phyloP scores from a whole-genome alignment of 2,329 filamentous ascomycete genomes.

The Neonectria sp. region DNA sequence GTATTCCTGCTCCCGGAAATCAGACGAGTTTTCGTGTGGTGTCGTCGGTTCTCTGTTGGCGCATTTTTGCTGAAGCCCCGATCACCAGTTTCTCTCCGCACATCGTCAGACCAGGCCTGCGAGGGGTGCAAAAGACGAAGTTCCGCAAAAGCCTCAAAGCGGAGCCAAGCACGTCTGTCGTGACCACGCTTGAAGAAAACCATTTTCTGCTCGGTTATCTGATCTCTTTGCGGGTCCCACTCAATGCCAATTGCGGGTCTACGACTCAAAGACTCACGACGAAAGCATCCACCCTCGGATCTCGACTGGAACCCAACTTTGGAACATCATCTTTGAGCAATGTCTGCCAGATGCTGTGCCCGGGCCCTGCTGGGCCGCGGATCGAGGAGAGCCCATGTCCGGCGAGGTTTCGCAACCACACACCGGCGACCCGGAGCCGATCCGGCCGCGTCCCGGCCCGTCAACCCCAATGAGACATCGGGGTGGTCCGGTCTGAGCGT shows the following conservation, averaged over 20 bases:
- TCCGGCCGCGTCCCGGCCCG: slow-evolving; percentile 18
- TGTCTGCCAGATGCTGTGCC: slow-evolving; percentile 35
- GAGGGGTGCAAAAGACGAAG: slow-evolving; percentile 23
- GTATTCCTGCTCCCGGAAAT: neutral
- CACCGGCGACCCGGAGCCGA: slow-evolving; percentile 28
- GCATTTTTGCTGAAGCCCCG: slow-evolving; percentile 5
- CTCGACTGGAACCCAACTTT: neutral
- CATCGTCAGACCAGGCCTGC: slow-evolving; percentile 7
- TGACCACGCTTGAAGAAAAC: slow-evolving; percentile 7
- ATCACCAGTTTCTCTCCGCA: slow-evolving; percentile 22
- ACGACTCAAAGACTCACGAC: slow-evolving; percentile 20
- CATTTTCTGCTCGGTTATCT: slow-evolving; percentile 24
- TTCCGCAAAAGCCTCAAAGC: slow-evolving; percentile 31
- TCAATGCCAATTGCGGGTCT: slow-evolving; percentile 24
- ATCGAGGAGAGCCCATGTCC: slow-evolving; percentile 26
- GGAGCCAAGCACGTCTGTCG: slow-evolving; percentile 13
- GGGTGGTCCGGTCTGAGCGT: slow-evolving; percentile 53
- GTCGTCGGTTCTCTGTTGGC: neutral
- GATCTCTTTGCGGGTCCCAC: slow-evolving; percentile 25
- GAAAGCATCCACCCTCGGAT: slow-evolving; percentile 10
- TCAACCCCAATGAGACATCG: slow-evolving; percentile 23
- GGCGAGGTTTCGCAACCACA: slow-evolving; percentile 34
- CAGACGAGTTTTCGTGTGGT: neutral
- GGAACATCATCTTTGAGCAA: neutral
- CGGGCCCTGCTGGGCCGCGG: slow-evolving; percentile 39